Evolutionary conservation across 768 basidiomycete species (phyloP).

Genomic region (Phaffia australis): DNA sequence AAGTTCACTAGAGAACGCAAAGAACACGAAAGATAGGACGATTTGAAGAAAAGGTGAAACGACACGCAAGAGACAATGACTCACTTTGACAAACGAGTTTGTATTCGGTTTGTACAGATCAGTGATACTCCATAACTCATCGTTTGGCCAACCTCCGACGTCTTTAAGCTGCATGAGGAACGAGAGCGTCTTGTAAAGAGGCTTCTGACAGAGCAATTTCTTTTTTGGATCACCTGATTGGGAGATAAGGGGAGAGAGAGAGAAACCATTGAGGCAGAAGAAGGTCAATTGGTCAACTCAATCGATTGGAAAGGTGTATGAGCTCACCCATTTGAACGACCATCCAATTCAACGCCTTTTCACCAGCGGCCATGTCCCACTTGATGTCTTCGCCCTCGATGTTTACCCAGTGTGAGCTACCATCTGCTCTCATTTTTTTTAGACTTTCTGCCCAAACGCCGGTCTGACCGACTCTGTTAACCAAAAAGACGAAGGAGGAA

Average conservation of each 20-base stretch:
- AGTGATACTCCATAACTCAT: constrained; percentile 71
- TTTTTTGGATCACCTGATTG: constrained; percentile 49
- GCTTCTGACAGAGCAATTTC: constrained; percentile 68
- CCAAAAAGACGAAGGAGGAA: constrained; percentile 87
- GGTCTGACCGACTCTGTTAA: constrained; percentile 51
- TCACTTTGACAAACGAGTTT: constrained; percentile 72
- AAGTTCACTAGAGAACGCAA: not conserved
- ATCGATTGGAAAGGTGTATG: constrained; percentile 30
- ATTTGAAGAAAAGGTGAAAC: not conserved
- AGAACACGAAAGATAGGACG: no score
- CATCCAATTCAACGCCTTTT: constrained; percentile 25
- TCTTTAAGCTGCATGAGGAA: constrained; percentile 73
- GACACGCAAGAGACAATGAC: constrained; percentile 13
- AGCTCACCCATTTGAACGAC: constrained; percentile 26
- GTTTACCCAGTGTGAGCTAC: not conserved
- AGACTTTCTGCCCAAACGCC: constrained; percentile 28
- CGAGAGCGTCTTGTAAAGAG: constrained; percentile 52
- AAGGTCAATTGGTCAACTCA: constrained; percentile 4
- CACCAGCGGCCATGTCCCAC: constrained; percentile 14
- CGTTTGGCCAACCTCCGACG: constrained; percentile 54
- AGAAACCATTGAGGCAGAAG: not conserved
- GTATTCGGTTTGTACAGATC: constrained; percentile 82
- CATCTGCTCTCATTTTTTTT: constrained; percentile 14
- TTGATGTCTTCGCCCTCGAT: constrained; percentile 20
- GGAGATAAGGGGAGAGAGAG: constrained; percentile 24